Percentiles rank a stretch among this genome's conserved stretches.
These are phyloP conservation scores for Pleurotus cornucopiae DNA, from an alignment of 768 basidiomycete genomes.

Conservation along the genomic window DNA sequence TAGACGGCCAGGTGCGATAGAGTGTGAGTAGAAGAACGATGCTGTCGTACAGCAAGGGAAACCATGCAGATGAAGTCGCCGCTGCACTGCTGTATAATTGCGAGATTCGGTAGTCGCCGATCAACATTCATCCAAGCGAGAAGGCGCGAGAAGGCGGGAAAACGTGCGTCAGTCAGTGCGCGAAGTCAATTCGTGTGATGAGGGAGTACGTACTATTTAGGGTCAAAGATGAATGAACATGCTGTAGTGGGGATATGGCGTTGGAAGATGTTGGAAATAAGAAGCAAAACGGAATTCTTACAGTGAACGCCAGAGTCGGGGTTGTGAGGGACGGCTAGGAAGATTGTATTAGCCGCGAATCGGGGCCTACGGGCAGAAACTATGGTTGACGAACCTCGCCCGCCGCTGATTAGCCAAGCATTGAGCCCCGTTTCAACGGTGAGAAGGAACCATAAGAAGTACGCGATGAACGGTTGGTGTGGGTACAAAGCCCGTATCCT, in stretches of 20 bases:
- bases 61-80: conserved; percentile 47
- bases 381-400: conserved; percentile 36
- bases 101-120: neutral
- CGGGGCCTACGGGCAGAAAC: neutral
- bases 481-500: conserved; percentile 35
- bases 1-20: conserved; percentile 30
- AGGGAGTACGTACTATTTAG: neutral
- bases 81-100: conserved; percentile 27
- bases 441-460: conserved; percentile 30
- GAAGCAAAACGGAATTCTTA: conserved; percentile 10
- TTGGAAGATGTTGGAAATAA: too few species aligned
- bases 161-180: neutral
- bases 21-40: conserved; percentile 36
- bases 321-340: conserved; percentile 37
- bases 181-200: neutral
- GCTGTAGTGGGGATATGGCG: neutral
- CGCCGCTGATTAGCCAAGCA: conserved; percentile 49
- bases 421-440: conserved; percentile 42
- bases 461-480: conserved; percentile 24
- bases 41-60: conserved; percentile 46
- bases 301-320: conserved; percentile 31
- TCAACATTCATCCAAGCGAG: too few species aligned
- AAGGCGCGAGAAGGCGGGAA: too few species aligned
- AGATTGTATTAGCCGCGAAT: neutral
- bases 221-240: conserved; percentile 3